These are phyloP conservation scores for Hawksworthiomyces lignivorus DNA, from an alignment of 2,329 filamentous ascomycete species.

Conservation along the genomic window DNA sequence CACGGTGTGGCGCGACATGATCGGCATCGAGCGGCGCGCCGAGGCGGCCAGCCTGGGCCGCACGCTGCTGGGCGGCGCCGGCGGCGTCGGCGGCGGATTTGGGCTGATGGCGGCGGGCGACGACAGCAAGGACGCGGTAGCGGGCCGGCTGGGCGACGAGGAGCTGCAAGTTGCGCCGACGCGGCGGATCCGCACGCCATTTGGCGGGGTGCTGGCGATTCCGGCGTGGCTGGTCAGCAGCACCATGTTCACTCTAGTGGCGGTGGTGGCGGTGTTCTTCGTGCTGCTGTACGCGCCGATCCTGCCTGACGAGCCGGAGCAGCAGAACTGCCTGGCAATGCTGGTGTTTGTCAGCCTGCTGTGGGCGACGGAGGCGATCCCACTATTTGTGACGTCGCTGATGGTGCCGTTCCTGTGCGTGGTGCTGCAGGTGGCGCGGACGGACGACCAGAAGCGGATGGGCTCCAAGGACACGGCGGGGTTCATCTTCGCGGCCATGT, in stretches of 20 bases:
- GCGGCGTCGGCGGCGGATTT: neutral
- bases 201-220: constrained; percentile 54
- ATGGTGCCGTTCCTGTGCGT: constrained; percentile 91
- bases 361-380: constrained; percentile 98
- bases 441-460: constrained; percentile 64
- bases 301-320: constrained; percentile 69
- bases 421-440: constrained; percentile 72
- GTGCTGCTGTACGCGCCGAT: constrained; percentile 69
- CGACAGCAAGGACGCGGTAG: constrained; percentile 44
- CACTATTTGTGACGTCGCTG: constrained; percentile 91
- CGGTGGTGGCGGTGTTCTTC: constrained; percentile 65
- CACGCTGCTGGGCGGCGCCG: constrained; percentile 61
- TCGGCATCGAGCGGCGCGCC: constrained; percentile 90
- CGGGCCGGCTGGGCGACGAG: constrained; percentile 71
- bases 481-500: constrained; percentile 92
- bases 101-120: neutral
- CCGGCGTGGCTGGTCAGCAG: constrained; percentile 79
- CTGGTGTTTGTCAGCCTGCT: constrained; percentile 87
- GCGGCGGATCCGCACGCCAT: constrained; percentile 60
- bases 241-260: constrained; percentile 69
- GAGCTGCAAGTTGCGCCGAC: constrained; percentile 33
- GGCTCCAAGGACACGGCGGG: constrained; percentile 72
- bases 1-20: constrained; percentile 98
- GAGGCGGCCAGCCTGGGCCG: constrained; percentile 89
- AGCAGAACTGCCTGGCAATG: constrained; percentile 93